These are phyloP conservation scores for Cicer chorassanicum DNA, from an alignment of 306 rosid species.

Conservation along the genomic window DNA sequence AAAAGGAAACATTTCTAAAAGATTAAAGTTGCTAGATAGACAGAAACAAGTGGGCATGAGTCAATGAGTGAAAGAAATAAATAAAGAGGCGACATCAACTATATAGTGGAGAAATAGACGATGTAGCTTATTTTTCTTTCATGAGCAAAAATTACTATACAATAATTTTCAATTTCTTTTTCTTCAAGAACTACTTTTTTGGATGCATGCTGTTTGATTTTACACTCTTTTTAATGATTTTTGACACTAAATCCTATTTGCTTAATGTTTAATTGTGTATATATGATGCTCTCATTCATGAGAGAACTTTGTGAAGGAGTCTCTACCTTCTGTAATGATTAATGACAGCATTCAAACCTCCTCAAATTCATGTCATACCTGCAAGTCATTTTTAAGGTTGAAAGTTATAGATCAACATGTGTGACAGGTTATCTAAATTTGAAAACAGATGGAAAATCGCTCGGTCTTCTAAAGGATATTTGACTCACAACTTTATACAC, in stretches of 20 bases:
- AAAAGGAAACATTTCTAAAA: neutral
- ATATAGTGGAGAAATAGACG: neutral
- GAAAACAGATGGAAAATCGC: neutral
- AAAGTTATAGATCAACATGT: neutral
- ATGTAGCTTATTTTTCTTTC: slow-evolving; percentile 3
- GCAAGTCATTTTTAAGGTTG: slow-evolving; percentile 24
- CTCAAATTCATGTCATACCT: slow-evolving; percentile 15
- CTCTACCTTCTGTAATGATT: slow-evolving; percentile 6
- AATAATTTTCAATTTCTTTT: slow-evolving; percentile 26
- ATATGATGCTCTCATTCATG: slow-evolving; percentile 14
- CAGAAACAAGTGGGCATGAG: neutral
- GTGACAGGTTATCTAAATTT: slow-evolving; percentile 4
- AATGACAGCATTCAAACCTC: slow-evolving; percentile 1
- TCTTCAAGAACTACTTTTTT: slow-evolving; percentile 15
- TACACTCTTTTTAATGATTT: neutral
- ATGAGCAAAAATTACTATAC: neutral
- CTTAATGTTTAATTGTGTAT: neutral
- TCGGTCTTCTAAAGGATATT: slow-evolving; percentile 21
- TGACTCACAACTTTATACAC: slow-evolving; percentile 1
- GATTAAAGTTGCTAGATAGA: slow-evolving; percentile 1
- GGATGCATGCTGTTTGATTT: slow-evolving; percentile 22
- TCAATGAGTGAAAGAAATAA: neutral
- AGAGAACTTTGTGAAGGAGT: slow-evolving; percentile 27
- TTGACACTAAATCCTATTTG: neutral
- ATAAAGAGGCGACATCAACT: slow-evolving; percentile 9